phyloP scores from a whole-genome alignment of 2,329 filamentous ascomycete species.

The Phyllosticta citribraziliensis region DNA sequence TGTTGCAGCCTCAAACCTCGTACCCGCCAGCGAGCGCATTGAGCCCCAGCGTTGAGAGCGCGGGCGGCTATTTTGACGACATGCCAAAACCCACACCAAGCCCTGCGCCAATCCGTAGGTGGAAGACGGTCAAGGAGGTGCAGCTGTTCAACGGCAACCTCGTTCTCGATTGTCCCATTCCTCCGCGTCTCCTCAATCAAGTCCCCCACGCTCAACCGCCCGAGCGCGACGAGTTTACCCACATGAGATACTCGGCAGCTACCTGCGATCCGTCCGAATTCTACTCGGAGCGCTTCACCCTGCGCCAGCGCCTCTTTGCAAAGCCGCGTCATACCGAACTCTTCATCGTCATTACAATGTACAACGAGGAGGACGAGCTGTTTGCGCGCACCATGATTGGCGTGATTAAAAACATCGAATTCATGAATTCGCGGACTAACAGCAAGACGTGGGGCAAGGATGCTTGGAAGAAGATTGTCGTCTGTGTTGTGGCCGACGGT shows the following conservation, averaged over 20 bases:
- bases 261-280: constrained; percentile 90
- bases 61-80: constrained; percentile 27
- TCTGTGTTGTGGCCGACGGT: constrained; percentile 93
- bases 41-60: constrained; percentile 21
- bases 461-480: constrained; percentile 99
- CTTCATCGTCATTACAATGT: constrained; percentile 97
- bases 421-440: constrained; percentile 87
- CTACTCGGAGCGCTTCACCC: constrained; percentile 77
- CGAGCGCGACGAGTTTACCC: constrained; percentile 77
- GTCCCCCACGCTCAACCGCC: constrained; percentile 69
- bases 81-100: constrained; percentile 40
- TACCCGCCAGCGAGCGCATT: constrained; percentile 44
- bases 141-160: constrained; percentile 93
- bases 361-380: constrained; percentile 95
- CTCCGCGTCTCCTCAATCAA: constrained; percentile 76
- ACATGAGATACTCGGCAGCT: constrained; percentile 88
- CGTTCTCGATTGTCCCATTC: constrained; percentile 92
- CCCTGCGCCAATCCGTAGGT: constrained; percentile 63
- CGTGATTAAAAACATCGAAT: constrained; percentile 97
- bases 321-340: constrained; percentile 89
- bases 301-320: constrained; percentile 84
- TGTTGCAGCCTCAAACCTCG: constrained; percentile 55
- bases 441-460: constrained; percentile 98
- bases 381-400: constrained; percentile 94
- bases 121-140: constrained; percentile 99